phyloP scores from a whole-genome alignment of 2,329 filamentous ascomycete genomes.

The Cyclaneusma minus region DNA sequence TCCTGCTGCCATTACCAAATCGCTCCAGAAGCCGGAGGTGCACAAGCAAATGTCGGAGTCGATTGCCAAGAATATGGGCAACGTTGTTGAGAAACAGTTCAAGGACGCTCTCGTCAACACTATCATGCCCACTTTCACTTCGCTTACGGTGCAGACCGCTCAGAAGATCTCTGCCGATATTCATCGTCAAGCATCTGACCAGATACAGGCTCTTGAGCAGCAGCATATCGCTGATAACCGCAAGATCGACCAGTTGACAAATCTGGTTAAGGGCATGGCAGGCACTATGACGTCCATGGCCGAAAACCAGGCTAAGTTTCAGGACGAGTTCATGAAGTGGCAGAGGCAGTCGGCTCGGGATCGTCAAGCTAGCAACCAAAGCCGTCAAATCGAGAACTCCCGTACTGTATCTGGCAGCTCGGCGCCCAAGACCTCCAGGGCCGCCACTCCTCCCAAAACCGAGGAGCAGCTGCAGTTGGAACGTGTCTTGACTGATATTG shows the following conservation, averaged over 20 bases:
- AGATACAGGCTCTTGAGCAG: slow-evolving; percentile 14
- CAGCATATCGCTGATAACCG: slow-evolving; percentile 21
- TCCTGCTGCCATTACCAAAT: slow-evolving; percentile 48
- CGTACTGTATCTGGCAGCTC: neutral
- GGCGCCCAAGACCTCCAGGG: slow-evolving; percentile 2
- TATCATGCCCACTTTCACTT: slow-evolving; percentile 51
- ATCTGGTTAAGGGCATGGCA: slow-evolving; percentile 48
- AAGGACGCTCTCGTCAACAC: slow-evolving; percentile 41
- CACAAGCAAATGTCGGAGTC: slow-evolving; percentile 58
- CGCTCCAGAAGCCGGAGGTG: slow-evolving; percentile 60
- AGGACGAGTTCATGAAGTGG: slow-evolving; percentile 45
- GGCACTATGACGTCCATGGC: slow-evolving; percentile 58
- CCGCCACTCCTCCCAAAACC: slow-evolving; percentile 23
- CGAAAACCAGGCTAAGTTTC: slow-evolving; percentile 50
- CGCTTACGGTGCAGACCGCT: slow-evolving; percentile 47
- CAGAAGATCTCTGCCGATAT: slow-evolving; percentile 54
- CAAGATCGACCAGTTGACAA: slow-evolving; percentile 61
- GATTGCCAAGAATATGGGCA: slow-evolving; percentile 48
- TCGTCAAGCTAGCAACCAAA: slow-evolving; percentile 9
- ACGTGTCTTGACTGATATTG: slow-evolving; percentile 40
- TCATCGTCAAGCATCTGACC: slow-evolving; percentile 35
- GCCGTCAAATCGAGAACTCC: neutral
- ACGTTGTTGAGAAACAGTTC: slow-evolving; percentile 57
- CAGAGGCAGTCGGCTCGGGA: slow-evolving; percentile 33
- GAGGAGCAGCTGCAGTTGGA: slow-evolving; percentile 38